Conservation (phyloP, 805 yeast genomes). For the Yarrowia hollandica region DNA sequence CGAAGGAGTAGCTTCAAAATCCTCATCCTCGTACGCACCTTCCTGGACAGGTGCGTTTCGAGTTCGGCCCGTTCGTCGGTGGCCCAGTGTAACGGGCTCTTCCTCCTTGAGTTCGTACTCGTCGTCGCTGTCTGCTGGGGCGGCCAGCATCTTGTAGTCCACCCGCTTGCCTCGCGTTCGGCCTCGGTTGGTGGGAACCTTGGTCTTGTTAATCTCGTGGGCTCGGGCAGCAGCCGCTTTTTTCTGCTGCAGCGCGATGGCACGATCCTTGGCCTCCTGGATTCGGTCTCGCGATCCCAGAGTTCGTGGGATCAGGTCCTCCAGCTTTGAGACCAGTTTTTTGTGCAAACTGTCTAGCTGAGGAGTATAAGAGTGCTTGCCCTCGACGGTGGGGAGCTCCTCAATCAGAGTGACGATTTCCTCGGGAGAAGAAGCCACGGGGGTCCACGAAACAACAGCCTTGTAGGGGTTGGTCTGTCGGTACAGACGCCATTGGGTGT, state of each 20-base stretch:
- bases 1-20: background rate
- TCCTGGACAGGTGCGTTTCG: background rate
- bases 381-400: background rate
- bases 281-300: background rate
- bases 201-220: constrained; percentile 3
- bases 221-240: constrained; percentile 17
- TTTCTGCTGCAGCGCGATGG: background rate
- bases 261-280: constrained; percentile 6
- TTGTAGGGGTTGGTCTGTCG: constrained; percentile 23
- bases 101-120: constrained; percentile 18
- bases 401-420: constrained; percentile 4
- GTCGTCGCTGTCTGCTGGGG: background rate
- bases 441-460: background rate
- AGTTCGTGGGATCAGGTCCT: constrained; percentile 5
- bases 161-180: constrained; percentile 16
- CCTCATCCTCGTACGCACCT: background rate
- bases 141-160: constrained; percentile 8
- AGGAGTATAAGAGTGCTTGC: background rate
- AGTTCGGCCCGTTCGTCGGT: constrained; percentile 7
- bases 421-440: constrained; percentile 16
- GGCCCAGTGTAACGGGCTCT: background rate
- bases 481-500: constrained; percentile 10
- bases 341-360: background rate
- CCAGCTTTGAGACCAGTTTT: background rate
- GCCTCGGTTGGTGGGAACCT: constrained; percentile 17